Evolutionary conservation across 306 rosid genomes (phyloP).

Genomic region (Pterocarpus macrocarpus): DNA sequence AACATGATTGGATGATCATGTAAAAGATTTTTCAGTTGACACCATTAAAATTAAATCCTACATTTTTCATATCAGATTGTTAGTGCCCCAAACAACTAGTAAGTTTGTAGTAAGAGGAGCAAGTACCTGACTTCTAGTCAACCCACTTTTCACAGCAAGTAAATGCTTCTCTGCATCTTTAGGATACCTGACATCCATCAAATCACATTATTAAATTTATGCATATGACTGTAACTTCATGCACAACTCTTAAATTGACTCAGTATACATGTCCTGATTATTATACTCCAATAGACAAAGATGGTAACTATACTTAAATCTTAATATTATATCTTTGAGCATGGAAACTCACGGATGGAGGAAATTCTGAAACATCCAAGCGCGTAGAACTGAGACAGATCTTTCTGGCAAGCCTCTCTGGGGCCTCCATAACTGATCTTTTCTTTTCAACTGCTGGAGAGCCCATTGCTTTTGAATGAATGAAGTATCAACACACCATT

Average conservation of each 20-base stretch:
- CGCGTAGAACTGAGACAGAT: constrained; percentile 87
- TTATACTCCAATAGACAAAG: neutral
- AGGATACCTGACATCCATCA: constrained; percentile 82
- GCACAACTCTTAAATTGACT: neutral
- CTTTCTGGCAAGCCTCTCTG: constrained; percentile 97
- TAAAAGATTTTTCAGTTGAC: no score
- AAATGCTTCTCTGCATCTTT: constrained; percentile 97
- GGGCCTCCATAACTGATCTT: constrained; percentile 94
- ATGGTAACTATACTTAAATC: neutral
- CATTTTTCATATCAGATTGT: constrained; percentile 5
- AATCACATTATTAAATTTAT: neutral
- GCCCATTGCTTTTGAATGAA: constrained; percentile 87
- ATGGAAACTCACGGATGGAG: constrained; percentile 85
- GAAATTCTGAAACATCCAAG: constrained; percentile 98
- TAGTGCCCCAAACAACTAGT: neutral
- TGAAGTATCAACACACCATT: constrained; percentile 64
- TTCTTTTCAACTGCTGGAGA: constrained; percentile 81
- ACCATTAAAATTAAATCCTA: no score
- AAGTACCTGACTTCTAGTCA: constrained; percentile 89
- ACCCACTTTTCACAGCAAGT: constrained; percentile 92
- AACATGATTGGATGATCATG: no score
- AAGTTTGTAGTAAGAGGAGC: neutral
- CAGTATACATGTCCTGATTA: neutral
- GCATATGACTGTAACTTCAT: neutral
- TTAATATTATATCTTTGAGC: neutral